phyloP scores from a whole-genome alignment of 768 basidiomycete genomes.

The Leccinum imitatum region DNA sequence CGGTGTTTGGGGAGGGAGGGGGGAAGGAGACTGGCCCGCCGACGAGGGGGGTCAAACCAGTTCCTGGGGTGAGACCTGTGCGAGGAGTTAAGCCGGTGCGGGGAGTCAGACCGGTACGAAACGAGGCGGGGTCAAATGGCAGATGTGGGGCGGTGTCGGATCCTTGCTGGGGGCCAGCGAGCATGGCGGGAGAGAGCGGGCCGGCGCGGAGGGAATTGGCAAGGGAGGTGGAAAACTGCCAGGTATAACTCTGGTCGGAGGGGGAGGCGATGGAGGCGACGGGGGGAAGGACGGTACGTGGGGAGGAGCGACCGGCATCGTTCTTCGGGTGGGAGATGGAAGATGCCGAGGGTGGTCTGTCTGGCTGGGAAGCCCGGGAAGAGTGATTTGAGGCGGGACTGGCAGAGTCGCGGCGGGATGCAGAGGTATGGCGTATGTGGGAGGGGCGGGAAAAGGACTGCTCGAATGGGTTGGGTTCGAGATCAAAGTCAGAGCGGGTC shows the following conservation, averaged over 20 bases:
- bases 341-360: conserved; percentile 35
- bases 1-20: conserved; percentile 82
- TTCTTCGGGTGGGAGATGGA: conserved; percentile 33
- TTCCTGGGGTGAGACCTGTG: conserved; percentile 76
- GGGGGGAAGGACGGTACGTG: conserved; percentile 80
- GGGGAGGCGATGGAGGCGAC: conserved; percentile 72
- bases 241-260: conserved; percentile 46
- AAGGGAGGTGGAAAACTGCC: conserved; percentile 64
- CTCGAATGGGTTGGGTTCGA: conserved; percentile 93
- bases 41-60: conserved; percentile 79
- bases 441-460: conserved; percentile 79
- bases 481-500: conserved; percentile 65
- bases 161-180: conserved; percentile 74
- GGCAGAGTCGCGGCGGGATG: conserved; percentile 33
- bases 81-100: conserved; percentile 83
- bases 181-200: conserved; percentile 95
- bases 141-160: conserved; percentile 37
- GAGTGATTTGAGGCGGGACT: conserved; percentile 36
- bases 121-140: conserved; percentile 66
- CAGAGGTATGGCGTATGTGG: conserved; percentile 47
- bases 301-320: conserved; percentile 35
- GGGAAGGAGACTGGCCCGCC: conserved; percentile 77
- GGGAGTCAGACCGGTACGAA: conserved; percentile 87
- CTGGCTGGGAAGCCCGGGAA: conserved; percentile 35
- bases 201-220: conserved; percentile 85